Evolutionary conservation across 805 yeast genomes (phyloP), one percentile per base, ranked within the genome.

Genomic region (Starmera dryadoides): DNA sequence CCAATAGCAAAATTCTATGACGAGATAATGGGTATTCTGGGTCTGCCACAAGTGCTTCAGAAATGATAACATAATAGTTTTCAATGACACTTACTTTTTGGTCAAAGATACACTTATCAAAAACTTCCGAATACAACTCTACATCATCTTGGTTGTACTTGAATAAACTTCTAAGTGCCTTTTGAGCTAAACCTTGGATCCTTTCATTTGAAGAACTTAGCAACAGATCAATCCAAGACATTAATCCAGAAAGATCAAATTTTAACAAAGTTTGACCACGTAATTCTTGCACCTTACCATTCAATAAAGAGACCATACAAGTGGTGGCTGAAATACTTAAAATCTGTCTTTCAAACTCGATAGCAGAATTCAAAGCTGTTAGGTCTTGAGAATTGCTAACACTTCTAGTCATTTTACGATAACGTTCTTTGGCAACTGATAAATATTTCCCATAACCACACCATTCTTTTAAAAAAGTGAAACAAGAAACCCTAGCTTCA

Each of bases 401-500:
- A 64, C 60, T 65, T 32, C 64, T 65, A 15, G 77, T 68, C 77
- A 81, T 81, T 1, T 60, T 48, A 4, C 63, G 56, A 46, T 87
- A 87, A 34, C 96, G 67, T 32, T 81, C 83, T 23, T 77, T 78
- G 3, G 87, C 75, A 2, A 79, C 53, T 1, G 67, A 54, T 8
- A 76, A 70, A 19, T 78, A 67, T 38, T 76, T 80, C 3, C 98
- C 97, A 59, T 77, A 78, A 0, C 95, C 95, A 58, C 96, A 88
- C 99, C 99, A 93, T 56, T 86, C 95, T 47, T 85, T 89, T 41
- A 93, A 64, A 51, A 76, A 82, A 34, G 79, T 76, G 63, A 87
- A 89, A 44, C 94, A 84, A 2, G 86, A 82, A 23, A 84, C 78
- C 38, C 96, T 68, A 2, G 88, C 91, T 47, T 81, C 87, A 57